Percentiles rank a stretch among this genome's conserved stretches.
Conservation (phyloP, 306 rosid genomes). For the Hippophae rhamnoides region DNA sequence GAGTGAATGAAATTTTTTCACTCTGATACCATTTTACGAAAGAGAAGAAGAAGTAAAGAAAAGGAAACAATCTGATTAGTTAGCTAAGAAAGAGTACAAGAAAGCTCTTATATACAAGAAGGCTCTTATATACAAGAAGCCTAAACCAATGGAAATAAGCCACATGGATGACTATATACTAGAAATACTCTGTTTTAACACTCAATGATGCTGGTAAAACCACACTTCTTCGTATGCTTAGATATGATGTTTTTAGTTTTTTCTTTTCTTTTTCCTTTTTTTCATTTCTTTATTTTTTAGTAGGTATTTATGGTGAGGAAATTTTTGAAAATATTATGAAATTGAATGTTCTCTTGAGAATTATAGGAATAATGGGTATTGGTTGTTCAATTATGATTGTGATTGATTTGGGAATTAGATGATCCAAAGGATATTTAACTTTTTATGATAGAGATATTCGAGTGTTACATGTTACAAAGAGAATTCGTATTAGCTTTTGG, state of each 20-base stretch:
- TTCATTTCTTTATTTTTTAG: neutral
- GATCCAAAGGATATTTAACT: neutral
- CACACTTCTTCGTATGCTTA: conserved; percentile 87
- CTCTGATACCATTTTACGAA: too few relatives aligned
- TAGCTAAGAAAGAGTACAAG: too few relatives aligned
- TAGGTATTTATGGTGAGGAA: neutral
- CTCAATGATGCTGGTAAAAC: conserved; percentile 89
- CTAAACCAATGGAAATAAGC: too few relatives aligned
- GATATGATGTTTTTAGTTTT: conserved; percentile 50
- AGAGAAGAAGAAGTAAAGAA: too few relatives aligned
- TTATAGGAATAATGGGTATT: neutral
- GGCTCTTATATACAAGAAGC: too few relatives aligned
- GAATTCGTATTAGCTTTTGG: too few relatives aligned
- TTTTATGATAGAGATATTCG: neutral
- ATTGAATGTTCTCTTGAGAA: neutral
- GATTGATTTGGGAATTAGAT: neutral
- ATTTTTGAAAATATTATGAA: neutral
- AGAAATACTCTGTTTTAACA: too few relatives aligned
- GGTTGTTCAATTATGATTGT: neutral
- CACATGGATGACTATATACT: too few relatives aligned
- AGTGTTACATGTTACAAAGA: too few relatives aligned
- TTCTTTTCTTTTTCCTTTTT: neutral
- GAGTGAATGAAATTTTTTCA: too few relatives aligned
- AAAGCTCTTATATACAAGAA: too few relatives aligned
- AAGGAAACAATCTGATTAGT: too few relatives aligned